phyloP scores from a whole-genome alignment of 805 yeast species.

The Lipomyces orientalis region DNA sequence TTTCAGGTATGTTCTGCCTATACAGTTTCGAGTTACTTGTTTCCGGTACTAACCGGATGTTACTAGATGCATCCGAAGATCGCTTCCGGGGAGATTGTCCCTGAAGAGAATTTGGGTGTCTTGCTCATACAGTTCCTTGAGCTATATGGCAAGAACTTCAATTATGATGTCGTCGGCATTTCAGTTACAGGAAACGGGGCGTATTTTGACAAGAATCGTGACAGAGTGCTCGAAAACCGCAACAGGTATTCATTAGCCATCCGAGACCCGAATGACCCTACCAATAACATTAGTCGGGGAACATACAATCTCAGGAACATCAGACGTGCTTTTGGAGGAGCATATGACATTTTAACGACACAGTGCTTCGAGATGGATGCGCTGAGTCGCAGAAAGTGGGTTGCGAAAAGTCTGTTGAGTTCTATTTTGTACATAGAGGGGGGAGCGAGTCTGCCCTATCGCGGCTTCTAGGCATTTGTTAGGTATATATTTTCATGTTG shows the following conservation, averaged over 20 bases:
- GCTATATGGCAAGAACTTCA: constrained; percentile 86
- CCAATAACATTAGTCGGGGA: constrained; percentile 79
- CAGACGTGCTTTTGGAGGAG: constrained; percentile 87
- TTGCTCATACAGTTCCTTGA: constrained; percentile 90
- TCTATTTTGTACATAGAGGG: constrained; percentile 20
- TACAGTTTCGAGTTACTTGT: neutral
- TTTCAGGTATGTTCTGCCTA: constrained; percentile 48
- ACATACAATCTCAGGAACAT: constrained; percentile 79
- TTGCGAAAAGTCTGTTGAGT: constrained; percentile 77
- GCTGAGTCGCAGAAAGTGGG: constrained; percentile 67
- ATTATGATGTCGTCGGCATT: constrained; percentile 78
- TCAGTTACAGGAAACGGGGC: constrained; percentile 60
- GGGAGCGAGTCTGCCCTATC: neutral
- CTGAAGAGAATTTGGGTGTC: constrained; percentile 80
- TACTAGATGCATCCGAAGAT: constrained; percentile 73
- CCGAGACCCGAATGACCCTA: constrained; percentile 84
- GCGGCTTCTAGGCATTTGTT: neutral
- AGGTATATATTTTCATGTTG: neutral
- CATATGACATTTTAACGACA: constrained; percentile 75
- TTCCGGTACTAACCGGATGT: neutral
- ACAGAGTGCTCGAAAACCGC: constrained; percentile 57
- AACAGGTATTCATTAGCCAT: constrained; percentile 65
- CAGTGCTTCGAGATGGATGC: constrained; percentile 74
- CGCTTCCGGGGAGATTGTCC: constrained; percentile 66
- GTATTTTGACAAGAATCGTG: constrained; percentile 63